phyloP scores from a whole-genome alignment of 1,284 basidiomycete species.

The Papiliotrema terrestris region DNA sequence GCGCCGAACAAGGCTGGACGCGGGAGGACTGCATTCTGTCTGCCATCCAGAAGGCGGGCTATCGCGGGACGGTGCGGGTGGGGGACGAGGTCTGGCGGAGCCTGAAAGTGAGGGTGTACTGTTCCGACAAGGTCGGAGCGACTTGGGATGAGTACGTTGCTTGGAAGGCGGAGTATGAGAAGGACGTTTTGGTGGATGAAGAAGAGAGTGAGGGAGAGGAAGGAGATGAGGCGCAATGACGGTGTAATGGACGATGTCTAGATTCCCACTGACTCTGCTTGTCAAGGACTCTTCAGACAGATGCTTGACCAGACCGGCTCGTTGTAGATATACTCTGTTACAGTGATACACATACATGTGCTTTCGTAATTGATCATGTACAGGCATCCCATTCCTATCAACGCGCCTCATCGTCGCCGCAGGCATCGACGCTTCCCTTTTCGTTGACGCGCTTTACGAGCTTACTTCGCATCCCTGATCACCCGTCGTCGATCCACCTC shows the following conservation, averaged over 20 bases:
- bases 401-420: neutral
- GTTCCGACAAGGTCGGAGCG: conserved; percentile 69
- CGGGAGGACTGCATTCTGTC: conserved; percentile 83
- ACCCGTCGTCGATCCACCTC: conserved; percentile 19
- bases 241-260: neutral
- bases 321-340: neutral
- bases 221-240: neutral
- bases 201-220: neutral
- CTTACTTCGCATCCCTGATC: conserved; percentile 1
- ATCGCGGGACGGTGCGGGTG: conserved; percentile 63
- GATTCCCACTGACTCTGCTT: neutral
- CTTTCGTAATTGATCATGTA: neutral
- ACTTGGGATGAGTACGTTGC: conserved; percentile 71
- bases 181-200: neutral
- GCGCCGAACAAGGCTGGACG: conserved; percentile 88
- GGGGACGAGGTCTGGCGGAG: conserved; percentile 70
- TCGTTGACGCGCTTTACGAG: too few species aligned
- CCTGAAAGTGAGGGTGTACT: conserved; percentile 77
- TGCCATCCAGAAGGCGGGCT: conserved; percentile 90
- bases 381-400: neutral
- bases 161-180: conserved; percentile 56
- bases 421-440: neutral
- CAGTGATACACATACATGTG: neutral
- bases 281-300: neutral
- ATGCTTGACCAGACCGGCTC: neutral